Conservation (phyloP, 2,329 filamentous ascomycete species). For the Samsoniella hepiali region DNA sequence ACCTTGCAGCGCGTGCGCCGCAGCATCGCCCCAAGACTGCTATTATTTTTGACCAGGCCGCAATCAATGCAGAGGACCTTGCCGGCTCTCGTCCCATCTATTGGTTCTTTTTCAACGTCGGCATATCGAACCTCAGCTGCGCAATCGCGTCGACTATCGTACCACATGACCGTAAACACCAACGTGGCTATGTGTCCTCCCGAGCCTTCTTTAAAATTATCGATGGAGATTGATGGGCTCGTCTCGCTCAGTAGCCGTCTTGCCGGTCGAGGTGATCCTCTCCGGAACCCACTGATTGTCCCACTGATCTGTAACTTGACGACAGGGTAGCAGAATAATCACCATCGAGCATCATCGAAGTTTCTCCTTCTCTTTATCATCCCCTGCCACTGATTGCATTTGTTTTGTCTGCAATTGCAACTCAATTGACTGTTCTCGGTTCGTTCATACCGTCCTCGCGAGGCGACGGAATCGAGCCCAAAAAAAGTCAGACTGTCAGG, state of each 20-base stretch:
- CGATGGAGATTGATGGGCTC: background rate
- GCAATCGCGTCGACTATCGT: background rate
- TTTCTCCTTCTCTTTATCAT: background rate
- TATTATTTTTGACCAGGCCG: background rate
- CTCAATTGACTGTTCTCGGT: too few relatives aligned
- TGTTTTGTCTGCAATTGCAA: too few relatives aligned
- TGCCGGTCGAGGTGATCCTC: background rate
- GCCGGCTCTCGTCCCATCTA: too few relatives aligned
- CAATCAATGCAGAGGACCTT: background rate
- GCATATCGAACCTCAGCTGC: background rate
- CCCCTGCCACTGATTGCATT: background rate
- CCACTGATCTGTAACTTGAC: slow-evolving; percentile 13
- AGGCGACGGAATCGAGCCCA: too few relatives aligned
- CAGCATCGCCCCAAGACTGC: background rate
- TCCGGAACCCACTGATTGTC: background rate
- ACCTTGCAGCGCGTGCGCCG: background rate
- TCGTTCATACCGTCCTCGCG: too few relatives aligned
- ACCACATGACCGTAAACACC: background rate
- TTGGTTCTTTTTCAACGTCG: background rate
- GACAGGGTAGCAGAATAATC: background rate
- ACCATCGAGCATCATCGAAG: background rate
- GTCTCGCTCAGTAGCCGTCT: background rate
- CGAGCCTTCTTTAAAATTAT: background rate
- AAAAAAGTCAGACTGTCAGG: too few relatives aligned
- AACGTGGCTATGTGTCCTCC: too few relatives aligned